Conservation (phyloP, 345 rosid genomes). For the Populus davidiana region DNA sequence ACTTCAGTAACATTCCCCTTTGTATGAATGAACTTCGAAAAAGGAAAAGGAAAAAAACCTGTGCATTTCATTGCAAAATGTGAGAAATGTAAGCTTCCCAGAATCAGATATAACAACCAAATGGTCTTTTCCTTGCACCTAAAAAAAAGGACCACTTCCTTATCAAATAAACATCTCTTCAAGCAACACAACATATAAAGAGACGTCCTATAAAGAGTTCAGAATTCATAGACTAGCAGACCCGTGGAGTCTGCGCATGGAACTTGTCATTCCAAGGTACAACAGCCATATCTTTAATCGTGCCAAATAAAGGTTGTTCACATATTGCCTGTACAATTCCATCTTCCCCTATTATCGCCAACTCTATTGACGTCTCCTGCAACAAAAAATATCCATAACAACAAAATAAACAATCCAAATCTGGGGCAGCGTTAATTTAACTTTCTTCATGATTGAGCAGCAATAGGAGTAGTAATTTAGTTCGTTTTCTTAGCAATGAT, state of each 20-base stretch:
- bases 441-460: not conserved
- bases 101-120: conserved; percentile 91
- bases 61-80: conserved; percentile 95
- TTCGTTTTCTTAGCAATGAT: not conserved
- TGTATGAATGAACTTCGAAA: conserved; percentile 16
- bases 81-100: conserved; percentile 92
- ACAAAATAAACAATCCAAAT: not conserved
- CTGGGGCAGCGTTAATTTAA: not conserved
- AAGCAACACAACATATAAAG: not conserved
- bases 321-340: conserved; percentile 73
- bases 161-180: not conserved
- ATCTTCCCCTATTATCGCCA: conserved; percentile 71
- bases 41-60: conserved; percentile 46
- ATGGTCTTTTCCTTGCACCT: conserved; percentile 76
- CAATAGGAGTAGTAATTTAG: not conserved
- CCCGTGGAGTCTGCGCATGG: conserved; percentile 33
- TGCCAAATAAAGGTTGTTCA: conserved; percentile 86
- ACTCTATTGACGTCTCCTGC: conserved; percentile 92
- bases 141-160: not conserved
- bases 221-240: too few species aligned
- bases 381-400: not conserved
- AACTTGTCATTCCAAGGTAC: conserved; percentile 62
- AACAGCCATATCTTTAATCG: conserved; percentile 77
- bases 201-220: too few species aligned
- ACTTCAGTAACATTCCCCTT: not conserved